A percentile compares a stretch with the other conserved stretches of the same genome.
These are phyloP conservation scores for Tilletia caries DNA, from an alignment of 1,284 basidiomycete species.

Conservation along the genomic window DNA sequence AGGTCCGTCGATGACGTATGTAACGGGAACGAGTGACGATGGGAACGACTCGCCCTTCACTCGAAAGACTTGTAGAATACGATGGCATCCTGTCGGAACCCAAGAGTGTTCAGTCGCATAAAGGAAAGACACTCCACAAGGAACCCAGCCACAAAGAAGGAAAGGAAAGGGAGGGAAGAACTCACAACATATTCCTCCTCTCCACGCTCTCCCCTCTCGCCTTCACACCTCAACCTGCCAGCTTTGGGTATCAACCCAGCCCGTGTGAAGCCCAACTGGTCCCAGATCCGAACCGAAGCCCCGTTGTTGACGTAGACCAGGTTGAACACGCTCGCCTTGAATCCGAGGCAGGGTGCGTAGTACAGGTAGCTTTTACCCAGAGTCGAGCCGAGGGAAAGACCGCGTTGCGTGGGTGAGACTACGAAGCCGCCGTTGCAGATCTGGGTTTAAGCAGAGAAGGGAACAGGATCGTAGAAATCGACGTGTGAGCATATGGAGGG, in stretches of 20 bases:
- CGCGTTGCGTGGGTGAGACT: conserved; percentile 68
- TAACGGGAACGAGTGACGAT: no score
- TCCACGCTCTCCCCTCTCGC: conserved; percentile 56
- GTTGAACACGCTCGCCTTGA: conserved; percentile 86
- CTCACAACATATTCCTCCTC: conserved; percentile 72
- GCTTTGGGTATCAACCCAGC: conserved; percentile 81
- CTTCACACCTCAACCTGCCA: conserved; percentile 68
- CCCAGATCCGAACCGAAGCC: conserved; percentile 77
- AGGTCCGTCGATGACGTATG: no score
- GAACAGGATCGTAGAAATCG: background rate
- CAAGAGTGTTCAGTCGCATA: no score
- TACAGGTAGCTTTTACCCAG: conserved; percentile 77
- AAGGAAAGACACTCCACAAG: no score
- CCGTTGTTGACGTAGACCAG: conserved; percentile 81
- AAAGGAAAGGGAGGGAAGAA: background rate
- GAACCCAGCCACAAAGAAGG: no score
- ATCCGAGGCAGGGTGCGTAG: conserved; percentile 66
- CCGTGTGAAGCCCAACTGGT: conserved; percentile 74
- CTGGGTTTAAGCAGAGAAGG: conserved; percentile 62
- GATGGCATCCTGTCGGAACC: background rate
- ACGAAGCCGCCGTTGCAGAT: conserved; percentile 82
- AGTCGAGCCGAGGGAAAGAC: conserved; percentile 67
- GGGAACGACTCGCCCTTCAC: background rate
- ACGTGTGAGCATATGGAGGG: no score
- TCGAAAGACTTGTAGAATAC: conserved; percentile 14